Evolutionary conservation across 176 grass and related monocot genomes (phyloP), one percentile per base, ranked within the genome.

Genomic region (Aegilops longissima): DNA sequence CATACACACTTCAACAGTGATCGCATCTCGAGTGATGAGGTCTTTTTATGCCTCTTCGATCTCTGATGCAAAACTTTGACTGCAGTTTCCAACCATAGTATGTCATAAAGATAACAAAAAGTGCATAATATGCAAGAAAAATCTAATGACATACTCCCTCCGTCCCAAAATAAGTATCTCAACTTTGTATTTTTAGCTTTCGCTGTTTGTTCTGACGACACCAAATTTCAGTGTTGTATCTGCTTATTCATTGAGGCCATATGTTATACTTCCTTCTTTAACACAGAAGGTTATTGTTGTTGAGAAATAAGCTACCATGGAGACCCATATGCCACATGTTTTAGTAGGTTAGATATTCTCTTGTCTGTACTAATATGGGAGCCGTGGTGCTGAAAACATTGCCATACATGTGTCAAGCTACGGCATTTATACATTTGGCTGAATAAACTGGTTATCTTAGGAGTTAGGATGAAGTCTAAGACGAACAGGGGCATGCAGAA

Each of bases 401-500:
- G 12, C 25, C 35, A 52, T 87, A 16, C 31, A 76, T 83, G 45
- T 75, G 74, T 86, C 83, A 83, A 80, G 47, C 39, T 83, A 66
- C 81, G 45, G 12, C 64, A 47, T 65, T 78, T 78, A 52, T 65
- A 66, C 54, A 36, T 44, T 87, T 63, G 6, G 81, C 51, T 85
- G 79, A 89, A 92, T 80, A 78, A 72, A 62, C 84, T 73, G 80
- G 72, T 84, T 66, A 49, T 44, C 69, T 9, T 83, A 86, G 76
- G 72, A 90, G 84, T 39, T 87, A 87, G 84, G 76, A 96, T 94
- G 92, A 92, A 85, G 91, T 89, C 86, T 14, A 96, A 94, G 65
- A 77, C 84, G 61, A 90, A 90, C 61, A 88, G 92, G 68, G 80
- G 90, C 75, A 91, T 92, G 76, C 90, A 92, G 74, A 94, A 89